Base-by-base conservation (phyloP, 139 green algal genomes). In the Astrephomene gubernaculifera region DNA sequence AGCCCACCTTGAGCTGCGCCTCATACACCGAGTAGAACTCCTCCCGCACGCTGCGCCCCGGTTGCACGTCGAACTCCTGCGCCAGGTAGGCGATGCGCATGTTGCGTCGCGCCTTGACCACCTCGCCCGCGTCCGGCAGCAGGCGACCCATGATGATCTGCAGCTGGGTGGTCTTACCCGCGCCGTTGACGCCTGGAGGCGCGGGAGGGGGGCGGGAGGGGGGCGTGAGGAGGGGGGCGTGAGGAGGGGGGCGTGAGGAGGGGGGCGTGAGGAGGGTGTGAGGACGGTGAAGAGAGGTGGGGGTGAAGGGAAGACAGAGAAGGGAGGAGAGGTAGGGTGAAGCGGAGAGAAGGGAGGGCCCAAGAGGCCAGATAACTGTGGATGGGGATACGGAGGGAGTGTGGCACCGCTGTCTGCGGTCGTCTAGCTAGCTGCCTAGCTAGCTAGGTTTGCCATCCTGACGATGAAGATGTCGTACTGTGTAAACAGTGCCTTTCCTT, bases 51-150 rank as follows among this genome's bases (percentile, higher is more conserved):
- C 97, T 99, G 74, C 95, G 90, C 9, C 86, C 93, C 0, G 93
- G 90, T 14, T 96, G 86, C 33, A 99, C 96, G 74, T 99, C 95
- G 91, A 99, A 99, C 90, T 99, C 98, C 90, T 98, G 95, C 2
- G 94, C 97, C 38, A 99, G 93, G 91, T 99, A 99, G 0, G 97
- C 95, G 60, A 99, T 98, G 38, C 91, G 89, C 95, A 98, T 96
- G 89, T 95, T 94, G 27, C 86, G 81, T 79, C 92, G 94, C 17
- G 93, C 92, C 81, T 96, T 96, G 70, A 98, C 73, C 4, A 99
- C 91, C 84, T 97, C 93, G 4, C 98, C 98, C 3, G 89, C 70
- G 89, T 99, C 97, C 1, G 96, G 90, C 61, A 94, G 68, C 45
- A 99, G 68, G 43, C 91, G 83, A 35, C 98, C 98, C 80, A 95